A percentile compares a stretch with the other conserved stretches of the same genome.
phyloP scores from a whole-genome alignment of 306 rosid species.

The Glycyrrhiza uralensis region DNA sequence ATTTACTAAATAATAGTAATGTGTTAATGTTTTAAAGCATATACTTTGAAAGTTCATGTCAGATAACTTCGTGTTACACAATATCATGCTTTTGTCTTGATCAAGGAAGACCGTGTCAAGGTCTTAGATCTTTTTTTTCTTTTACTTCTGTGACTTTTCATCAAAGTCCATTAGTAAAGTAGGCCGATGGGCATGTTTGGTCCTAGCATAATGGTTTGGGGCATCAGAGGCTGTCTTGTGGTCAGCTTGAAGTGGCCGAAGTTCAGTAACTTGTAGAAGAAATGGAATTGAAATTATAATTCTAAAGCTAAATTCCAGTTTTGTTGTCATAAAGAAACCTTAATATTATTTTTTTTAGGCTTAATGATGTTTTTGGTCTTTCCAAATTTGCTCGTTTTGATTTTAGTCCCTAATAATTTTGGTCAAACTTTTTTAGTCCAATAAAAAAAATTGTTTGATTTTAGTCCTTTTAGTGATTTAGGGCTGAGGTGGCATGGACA shows the following conservation, averaged over 20 bases:
- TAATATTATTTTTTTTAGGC: constrained; percentile 3
- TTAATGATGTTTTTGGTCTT: no score
- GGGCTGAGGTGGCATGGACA: no score
- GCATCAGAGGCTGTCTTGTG: constrained; percentile 4
- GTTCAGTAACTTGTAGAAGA: not conserved
- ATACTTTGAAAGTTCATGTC: not conserved
- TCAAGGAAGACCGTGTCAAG: not conserved
- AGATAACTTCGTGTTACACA: not conserved
- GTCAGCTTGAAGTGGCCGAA: not conserved
- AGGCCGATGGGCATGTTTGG: not conserved
- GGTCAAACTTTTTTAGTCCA: no score
- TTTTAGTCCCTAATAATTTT: no score
- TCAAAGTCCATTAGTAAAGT: not conserved
- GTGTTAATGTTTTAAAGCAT: constrained; percentile 3
- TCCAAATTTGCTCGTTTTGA: no score
- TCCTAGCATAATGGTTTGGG: constrained; percentile 2
- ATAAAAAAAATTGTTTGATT: no score
- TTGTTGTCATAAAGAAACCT: not conserved
- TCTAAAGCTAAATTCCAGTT: not conserved
- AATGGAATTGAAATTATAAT: not conserved
- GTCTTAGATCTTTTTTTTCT: no score
- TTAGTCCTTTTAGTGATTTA: no score
- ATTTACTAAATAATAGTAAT: not conserved
- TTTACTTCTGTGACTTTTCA: not conserved
- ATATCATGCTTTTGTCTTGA: not conserved